Percentiles rank a stretch among this genome's conserved stretches.
These are phyloP conservation scores for Stylosanthes scabra DNA, from an alignment of 331 rosid genomes.

Conservation along the genomic window DNA sequence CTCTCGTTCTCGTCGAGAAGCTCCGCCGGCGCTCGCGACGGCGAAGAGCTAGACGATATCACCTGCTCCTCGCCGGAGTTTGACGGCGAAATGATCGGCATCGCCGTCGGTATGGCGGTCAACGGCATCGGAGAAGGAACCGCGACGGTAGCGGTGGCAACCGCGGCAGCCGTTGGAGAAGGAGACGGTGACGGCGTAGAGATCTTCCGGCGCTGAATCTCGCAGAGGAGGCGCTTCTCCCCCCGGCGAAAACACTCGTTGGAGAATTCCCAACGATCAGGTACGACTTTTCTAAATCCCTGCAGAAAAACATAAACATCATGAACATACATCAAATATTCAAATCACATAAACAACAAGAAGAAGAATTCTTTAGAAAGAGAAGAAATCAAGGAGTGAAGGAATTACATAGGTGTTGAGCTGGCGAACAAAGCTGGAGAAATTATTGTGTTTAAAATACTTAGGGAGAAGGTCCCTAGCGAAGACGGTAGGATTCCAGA, in stretches of 20 bases:
- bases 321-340: no score
- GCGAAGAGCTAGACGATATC: slow-evolving; percentile 67
- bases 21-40: slow-evolving; percentile 60
- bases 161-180: slow-evolving; percentile 20
- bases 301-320: slow-evolving; percentile 10
- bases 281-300: slow-evolving; percentile 91
- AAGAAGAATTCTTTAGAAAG: neutral
- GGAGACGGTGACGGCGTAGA: slow-evolving; percentile 14
- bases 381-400: neutral
- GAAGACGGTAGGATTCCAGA: slow-evolving; percentile 88
- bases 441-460: slow-evolving; percentile 87
- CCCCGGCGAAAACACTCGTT: slow-evolving; percentile 80
- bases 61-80: slow-evolving; percentile 83
- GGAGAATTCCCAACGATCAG: slow-evolving; percentile 96
- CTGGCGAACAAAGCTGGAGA: slow-evolving; percentile 94
- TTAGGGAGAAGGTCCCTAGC: slow-evolving; percentile 90
- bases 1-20: slow-evolving; percentile 84
- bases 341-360: neutral
- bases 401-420: slow-evolving; percentile 84
- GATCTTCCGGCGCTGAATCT: slow-evolving; percentile 85
- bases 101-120: slow-evolving; percentile 36
- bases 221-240: slow-evolving; percentile 70
- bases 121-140: slow-evolving; percentile 36
- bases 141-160: neutral
- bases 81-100: slow-evolving; percentile 54